Evolutionary conservation across 495 filamentous ascomycete species (phyloP).

Genomic region (Penicillium verhagenii): DNA sequence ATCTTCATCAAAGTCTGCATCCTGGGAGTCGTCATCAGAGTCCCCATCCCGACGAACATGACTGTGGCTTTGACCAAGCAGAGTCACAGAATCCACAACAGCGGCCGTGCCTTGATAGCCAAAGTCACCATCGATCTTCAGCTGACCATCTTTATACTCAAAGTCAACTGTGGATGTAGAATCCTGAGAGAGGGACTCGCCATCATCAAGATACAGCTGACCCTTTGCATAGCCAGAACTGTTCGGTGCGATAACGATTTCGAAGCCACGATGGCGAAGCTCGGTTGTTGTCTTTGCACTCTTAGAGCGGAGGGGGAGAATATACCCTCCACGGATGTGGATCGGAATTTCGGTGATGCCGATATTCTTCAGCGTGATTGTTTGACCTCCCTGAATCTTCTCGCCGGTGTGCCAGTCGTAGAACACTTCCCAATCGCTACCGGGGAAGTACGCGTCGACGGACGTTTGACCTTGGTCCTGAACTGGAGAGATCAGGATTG

Average conservation of each 20-base stretch:
- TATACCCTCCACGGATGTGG: slow-evolving; percentile 66
- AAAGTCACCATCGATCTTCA: slow-evolving; percentile 54
- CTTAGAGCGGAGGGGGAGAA: slow-evolving; percentile 62
- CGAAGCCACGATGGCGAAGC: slow-evolving; percentile 64
- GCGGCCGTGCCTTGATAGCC: slow-evolving; percentile 43
- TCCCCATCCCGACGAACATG: background rate
- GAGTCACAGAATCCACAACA: slow-evolving; percentile 45
- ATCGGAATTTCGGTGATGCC: slow-evolving; percentile 68
- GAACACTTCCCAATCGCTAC: slow-evolving; percentile 71
- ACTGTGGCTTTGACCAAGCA: slow-evolving; percentile 46
- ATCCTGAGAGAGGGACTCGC: slow-evolving; percentile 53
- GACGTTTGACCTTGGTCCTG: slow-evolving; percentile 59
- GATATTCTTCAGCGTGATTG: slow-evolving; percentile 53
- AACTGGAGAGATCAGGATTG: slow-evolving; percentile 73
- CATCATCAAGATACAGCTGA: slow-evolving; percentile 61
- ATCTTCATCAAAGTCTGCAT: background rate
- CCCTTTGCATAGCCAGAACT: slow-evolving; percentile 47
- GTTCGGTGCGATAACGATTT: slow-evolving; percentile 66
- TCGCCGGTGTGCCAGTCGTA: slow-evolving; percentile 73
- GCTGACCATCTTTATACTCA: slow-evolving; percentile 47
- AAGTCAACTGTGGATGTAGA: slow-evolving; percentile 52
- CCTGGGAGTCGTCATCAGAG: too few relatives aligned
- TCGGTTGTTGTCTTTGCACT: slow-evolving; percentile 69
- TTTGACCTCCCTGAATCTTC: slow-evolving; percentile 56
- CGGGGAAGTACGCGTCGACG: slow-evolving; percentile 70